Percentiles rank a stretch among this genome's conserved stretches.
Conservation (phyloP, 1,284 basidiomycete genomes). For the Caloboletus firmus region DNA sequence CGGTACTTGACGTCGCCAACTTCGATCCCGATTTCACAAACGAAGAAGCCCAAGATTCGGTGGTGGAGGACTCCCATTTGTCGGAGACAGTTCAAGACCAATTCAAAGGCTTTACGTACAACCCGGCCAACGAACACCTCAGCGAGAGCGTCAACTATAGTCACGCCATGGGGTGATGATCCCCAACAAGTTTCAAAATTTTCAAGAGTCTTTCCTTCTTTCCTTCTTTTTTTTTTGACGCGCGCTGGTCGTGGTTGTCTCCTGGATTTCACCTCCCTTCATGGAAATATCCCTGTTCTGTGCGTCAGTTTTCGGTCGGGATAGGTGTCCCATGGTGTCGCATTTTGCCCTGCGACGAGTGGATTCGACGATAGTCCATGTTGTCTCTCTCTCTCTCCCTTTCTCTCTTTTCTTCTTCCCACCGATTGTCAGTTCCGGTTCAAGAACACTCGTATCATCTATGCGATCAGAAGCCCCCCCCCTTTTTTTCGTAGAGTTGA, state of each 20-base stretch:
- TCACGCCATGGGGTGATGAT: conserved; percentile 35
- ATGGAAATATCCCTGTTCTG: background rate
- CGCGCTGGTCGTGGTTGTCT: conserved; percentile 29
- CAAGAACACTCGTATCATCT: conserved; percentile 13
- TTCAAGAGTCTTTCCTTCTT: background rate
- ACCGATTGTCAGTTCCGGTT: background rate
- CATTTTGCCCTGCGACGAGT: background rate
- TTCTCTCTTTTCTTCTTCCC: background rate
- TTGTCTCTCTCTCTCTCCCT: background rate
- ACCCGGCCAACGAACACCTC: conserved; percentile 77
- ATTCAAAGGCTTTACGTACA: conserved; percentile 87
- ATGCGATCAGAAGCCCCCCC: conserved; percentile 1
- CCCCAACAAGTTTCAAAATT: no score
- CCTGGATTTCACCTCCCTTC: conserved; percentile 2
- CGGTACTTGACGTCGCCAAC: conserved; percentile 82
- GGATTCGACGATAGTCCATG: background rate
- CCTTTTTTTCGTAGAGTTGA: conserved; percentile 2
- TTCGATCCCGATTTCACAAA: conserved; percentile 95
- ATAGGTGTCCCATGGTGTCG: conserved; percentile 1
- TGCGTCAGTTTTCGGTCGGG: background rate
- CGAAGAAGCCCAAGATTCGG: conserved; percentile 90
- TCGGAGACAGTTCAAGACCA: conserved; percentile 95
- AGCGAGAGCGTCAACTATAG: conserved; percentile 73
- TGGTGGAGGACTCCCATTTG: conserved; percentile 88
- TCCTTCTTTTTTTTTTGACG: background rate